phyloP scores from a whole-genome alignment of 129 eudicot genomes.

The Sambucus nigra region DNA sequence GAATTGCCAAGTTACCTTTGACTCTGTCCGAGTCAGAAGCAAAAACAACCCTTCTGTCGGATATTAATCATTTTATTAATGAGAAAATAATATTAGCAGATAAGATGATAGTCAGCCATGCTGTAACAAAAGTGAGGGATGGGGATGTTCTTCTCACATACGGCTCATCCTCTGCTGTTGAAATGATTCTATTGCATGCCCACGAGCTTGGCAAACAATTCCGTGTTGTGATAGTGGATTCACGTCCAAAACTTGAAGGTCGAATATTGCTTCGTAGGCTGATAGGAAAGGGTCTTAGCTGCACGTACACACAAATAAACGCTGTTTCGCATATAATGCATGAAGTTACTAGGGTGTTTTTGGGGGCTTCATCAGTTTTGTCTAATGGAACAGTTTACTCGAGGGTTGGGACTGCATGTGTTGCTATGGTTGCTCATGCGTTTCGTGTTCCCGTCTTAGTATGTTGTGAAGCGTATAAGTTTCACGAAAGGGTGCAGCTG shows the following conservation, averaged over 20 bases:
- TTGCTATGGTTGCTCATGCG: slow-evolving; percentile 98
- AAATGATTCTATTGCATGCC: slow-evolving; percentile 73
- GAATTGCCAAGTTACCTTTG: slow-evolving; percentile 59
- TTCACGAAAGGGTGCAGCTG: slow-evolving; percentile 94
- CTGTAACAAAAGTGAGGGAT: slow-evolving; percentile 87
- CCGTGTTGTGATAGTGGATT: slow-evolving; percentile 82
- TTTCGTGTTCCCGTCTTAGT: slow-evolving; percentile 80
- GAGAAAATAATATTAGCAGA: slow-evolving; percentile 92
- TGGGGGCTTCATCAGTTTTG: slow-evolving; percentile 91
- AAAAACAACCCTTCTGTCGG: slow-evolving; percentile 59
- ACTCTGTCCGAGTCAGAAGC: slow-evolving; percentile 82
- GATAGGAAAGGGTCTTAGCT: slow-evolving; percentile 73
- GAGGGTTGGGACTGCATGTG: slow-evolving; percentile 93
- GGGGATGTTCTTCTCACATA: slow-evolving; percentile 92
- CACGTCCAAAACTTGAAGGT: slow-evolving; percentile 98
- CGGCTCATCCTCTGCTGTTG: slow-evolving; percentile 89
- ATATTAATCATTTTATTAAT: slow-evolving; percentile 59
- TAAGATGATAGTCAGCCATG: slow-evolving; percentile 73
- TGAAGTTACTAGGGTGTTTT: slow-evolving; percentile 74
- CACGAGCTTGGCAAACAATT: slow-evolving; percentile 78
- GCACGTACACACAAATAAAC: slow-evolving; percentile 84
- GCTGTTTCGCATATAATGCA: slow-evolving; percentile 94
- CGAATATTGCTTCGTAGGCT: slow-evolving; percentile 67
- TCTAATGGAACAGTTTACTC: slow-evolving; percentile 95
- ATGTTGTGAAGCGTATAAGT: slow-evolving; percentile 97